Base-by-base conservation (phyloP, 805 yeast genomes). In the Brettanomyces naardenensis region DNA sequence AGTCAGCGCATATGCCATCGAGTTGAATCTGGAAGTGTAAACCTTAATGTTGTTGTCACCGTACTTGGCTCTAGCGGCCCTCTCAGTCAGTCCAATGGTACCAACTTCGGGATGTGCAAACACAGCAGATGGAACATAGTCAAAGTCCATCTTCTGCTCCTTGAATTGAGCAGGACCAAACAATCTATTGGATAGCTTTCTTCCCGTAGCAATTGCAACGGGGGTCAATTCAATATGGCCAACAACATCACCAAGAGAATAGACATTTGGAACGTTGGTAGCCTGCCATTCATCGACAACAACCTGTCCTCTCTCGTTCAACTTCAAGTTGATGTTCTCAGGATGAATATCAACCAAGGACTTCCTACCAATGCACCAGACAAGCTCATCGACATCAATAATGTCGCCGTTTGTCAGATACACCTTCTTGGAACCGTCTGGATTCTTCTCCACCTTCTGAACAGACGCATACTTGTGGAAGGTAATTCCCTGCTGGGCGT, bases 101-200 rank as follows among this genome's bases (percentile, higher is more conserved):
- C 97, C 98, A 5, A 94, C 94, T 65, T 90, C 97, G 23, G 99
- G 99, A 62, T 92, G 99, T 3, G 96, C 79, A 61, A 92, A 92
- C n/a, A 92, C 73, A n/a, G 80, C 99, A 31, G 95, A 82, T 31
- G 99, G 98, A 36, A 92, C 77, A 56, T 89, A 84, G 21, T 59
- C 64, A 62, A 80, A 92, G 58, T 88, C 96, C 59, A 85, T 86
- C 57, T 89, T 87, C 59, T 80, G 84, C 33, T 75, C 59, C 45
- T 74, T 75, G 66, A 71, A 86, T 40, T 64, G 58, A 44, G 71
- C 76, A 39, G 89, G 81, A 18, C 96, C 96, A 58, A 90, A 92
- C 43, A 92, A 65, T 59, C 99, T 76, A 67, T 90, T 89, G 21
- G 97, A 76, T 49, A 92, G 72, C 59, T 78, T 85, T 64, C 99